phyloP scores from a whole-genome alignment of 331 rosid species.

The Quercus phellos region DNA sequence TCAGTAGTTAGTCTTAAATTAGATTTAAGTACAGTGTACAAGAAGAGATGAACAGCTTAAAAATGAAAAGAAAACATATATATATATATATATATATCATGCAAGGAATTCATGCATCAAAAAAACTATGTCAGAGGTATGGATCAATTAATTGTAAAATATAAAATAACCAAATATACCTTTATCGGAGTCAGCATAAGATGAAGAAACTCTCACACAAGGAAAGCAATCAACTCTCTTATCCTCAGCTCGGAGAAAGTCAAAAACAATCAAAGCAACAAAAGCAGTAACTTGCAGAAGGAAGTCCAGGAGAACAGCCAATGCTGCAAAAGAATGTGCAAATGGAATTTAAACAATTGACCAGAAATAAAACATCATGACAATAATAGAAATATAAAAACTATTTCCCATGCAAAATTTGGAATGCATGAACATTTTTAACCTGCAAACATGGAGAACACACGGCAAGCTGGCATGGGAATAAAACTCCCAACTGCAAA shows the following conservation, averaged over 20 bases:
- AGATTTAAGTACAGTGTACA: slow-evolving; percentile 4
- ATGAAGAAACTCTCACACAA: slow-evolving; percentile 56
- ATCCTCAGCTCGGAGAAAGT: slow-evolving; percentile 78
- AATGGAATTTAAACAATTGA: slow-evolving; percentile 24
- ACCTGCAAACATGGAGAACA: slow-evolving; percentile 99
- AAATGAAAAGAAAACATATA: background rate
- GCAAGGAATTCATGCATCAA: background rate
- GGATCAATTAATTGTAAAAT: background rate
- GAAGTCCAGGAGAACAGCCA: slow-evolving; percentile 92
- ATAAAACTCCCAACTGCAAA: slow-evolving; percentile 96
- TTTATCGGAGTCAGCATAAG: slow-evolving; percentile 54
- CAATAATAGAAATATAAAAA: slow-evolving; percentile 10
- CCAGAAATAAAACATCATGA: slow-evolving; percentile 1
- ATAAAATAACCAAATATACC: slow-evolving; percentile 38
- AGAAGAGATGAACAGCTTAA: background rate
- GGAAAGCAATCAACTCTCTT: slow-evolving; percentile 95
- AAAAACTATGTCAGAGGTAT: background rate
- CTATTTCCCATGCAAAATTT: slow-evolving; percentile 15
- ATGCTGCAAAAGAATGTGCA: slow-evolving; percentile 59
- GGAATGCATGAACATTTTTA: slow-evolving; percentile 19
- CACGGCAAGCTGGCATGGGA: slow-evolving; percentile 99
- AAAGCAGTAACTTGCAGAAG: slow-evolving; percentile 96
- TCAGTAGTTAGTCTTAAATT: slow-evolving; percentile 31
- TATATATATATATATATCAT: background rate
- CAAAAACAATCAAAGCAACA: slow-evolving; percentile 85